Base-by-base conservation (phyloP, 768 basidiomycete genomes). In the Tricholoma terreum region DNA sequence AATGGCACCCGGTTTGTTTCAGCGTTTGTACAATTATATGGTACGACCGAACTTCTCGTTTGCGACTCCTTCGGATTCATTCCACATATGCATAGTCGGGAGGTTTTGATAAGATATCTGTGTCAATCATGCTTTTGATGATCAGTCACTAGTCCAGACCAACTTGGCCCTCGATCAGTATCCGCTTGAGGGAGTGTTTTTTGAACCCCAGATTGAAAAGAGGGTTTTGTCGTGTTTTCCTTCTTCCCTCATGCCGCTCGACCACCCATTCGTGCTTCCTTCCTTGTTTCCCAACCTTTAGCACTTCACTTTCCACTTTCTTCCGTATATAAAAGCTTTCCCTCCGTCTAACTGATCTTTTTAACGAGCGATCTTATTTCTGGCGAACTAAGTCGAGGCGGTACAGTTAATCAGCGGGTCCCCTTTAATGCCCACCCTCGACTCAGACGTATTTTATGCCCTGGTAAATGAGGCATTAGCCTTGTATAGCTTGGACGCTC, bases 121-220 rank as follows among this genome's bases (percentile, higher is more conserved):
- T 52, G 48, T 17, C 2, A 22, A 57, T 58, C 58, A 53, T 62
- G 9, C 58, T 61, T 63, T 50, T 60, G 62, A 59, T 64, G 56
- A 6, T n/a, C n/a, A n/a, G n/a, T n/a, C n/a, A 61, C 57, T 58
- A 46, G 55, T 63, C 61, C 5, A 45, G 43, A 62, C 55, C 59
- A 57, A 45, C n/a, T n/a, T n/a, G n/a, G 52, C 12, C 53, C 46
- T 49, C 46, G 46, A 49, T 49, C 27, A 49, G 46, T 48, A 27
- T 40, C 55, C 53, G 45, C 59, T 40, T 54, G 55, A 52, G 49
- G 53, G 54, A 35, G 55, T 55, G 36, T 52, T 56, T 66, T n/a
- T 66, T 66, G 61, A 57, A 69, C 67, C 67, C 67, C 64, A 68
- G 66, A 67, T 67, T 62, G 38, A 61, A 60, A 64, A 63, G 22